phyloP scores from a whole-genome alignment of 768 basidiomycete species.

The Hydnum rufescens region DNA sequence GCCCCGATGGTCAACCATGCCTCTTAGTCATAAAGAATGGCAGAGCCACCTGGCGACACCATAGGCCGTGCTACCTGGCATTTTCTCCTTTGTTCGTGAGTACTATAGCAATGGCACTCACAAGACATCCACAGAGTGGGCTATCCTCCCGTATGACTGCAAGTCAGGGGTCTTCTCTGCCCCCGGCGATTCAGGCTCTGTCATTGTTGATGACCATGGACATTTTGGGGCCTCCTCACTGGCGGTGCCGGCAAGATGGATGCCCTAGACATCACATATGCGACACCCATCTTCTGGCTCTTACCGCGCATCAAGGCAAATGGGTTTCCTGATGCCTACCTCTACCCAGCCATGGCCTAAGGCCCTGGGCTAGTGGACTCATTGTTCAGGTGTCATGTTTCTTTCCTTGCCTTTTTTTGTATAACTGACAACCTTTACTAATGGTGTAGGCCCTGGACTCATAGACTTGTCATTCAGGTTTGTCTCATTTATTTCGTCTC shows the following conservation, averaged over 20 bases:
- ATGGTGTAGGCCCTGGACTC: too few relatives aligned
- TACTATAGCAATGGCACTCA: constrained; percentile 4
- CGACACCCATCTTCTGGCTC: constrained; percentile 20
- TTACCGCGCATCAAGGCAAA: background rate
- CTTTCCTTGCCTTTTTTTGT: too few relatives aligned
- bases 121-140: constrained; percentile 13
- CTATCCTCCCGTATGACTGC: constrained; percentile 9
- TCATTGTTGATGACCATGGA: constrained; percentile 15
- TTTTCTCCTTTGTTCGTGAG: background rate
- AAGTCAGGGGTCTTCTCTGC: background rate
- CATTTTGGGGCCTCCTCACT: constrained; percentile 18
- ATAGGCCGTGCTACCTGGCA: constrained; percentile 5
- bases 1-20: constrained; percentile 5
- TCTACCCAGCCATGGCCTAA: too few relatives aligned
- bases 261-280: constrained; percentile 20
- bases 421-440: too few relatives aligned
- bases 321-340: too few relatives aligned
- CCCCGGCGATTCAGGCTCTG: constrained; percentile 19
- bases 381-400: too few relatives aligned
- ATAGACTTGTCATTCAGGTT: too few relatives aligned
- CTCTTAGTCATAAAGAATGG: constrained; percentile 9
- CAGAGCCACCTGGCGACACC: constrained; percentile 3
- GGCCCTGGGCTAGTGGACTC: too few relatives aligned
- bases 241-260: constrained; percentile 13
- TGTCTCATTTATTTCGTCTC: too few relatives aligned